Conservation (phyloP, 306 rosid genomes). For the Alnus glutinosa region DNA sequence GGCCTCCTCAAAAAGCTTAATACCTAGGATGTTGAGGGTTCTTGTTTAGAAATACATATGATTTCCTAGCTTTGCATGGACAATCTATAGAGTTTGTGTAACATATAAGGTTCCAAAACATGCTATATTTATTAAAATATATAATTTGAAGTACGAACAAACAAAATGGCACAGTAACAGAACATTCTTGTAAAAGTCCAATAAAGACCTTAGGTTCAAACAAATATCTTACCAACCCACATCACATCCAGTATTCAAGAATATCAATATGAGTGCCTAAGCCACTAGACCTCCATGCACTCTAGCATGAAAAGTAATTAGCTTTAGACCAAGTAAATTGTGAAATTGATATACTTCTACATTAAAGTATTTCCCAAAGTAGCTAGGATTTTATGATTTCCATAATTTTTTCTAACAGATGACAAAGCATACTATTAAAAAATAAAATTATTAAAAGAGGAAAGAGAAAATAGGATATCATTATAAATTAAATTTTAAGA, state of each 20-base stretch:
- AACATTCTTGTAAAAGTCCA: not conserved
- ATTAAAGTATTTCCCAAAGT: too few relatives aligned
- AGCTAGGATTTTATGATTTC: not conserved
- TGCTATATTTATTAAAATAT: not conserved
- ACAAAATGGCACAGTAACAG: not conserved
- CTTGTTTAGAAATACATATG: not conserved
- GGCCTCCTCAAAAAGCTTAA: not conserved
- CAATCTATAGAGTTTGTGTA: not conserved
- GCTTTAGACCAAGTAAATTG: not conserved
- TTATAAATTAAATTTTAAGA: too few relatives aligned
- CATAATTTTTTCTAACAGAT: too few relatives aligned
- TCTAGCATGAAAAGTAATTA: not conserved
- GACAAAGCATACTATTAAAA: too few relatives aligned
- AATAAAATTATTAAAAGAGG: too few relatives aligned
- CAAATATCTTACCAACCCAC: not conserved
- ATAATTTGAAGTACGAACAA: not conserved
- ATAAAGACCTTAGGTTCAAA: not conserved
- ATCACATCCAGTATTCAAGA: not conserved
- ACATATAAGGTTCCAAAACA: not conserved
- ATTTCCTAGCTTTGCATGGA: not conserved
- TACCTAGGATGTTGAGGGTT: not conserved
- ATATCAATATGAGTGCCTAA: not conserved
- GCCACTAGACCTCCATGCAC: not conserved
- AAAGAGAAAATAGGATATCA: not conserved
- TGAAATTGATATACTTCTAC: too few relatives aligned